Conservation (phyloP, 768 basidiomycete genomes). For the Hericium alpestre region DNA sequence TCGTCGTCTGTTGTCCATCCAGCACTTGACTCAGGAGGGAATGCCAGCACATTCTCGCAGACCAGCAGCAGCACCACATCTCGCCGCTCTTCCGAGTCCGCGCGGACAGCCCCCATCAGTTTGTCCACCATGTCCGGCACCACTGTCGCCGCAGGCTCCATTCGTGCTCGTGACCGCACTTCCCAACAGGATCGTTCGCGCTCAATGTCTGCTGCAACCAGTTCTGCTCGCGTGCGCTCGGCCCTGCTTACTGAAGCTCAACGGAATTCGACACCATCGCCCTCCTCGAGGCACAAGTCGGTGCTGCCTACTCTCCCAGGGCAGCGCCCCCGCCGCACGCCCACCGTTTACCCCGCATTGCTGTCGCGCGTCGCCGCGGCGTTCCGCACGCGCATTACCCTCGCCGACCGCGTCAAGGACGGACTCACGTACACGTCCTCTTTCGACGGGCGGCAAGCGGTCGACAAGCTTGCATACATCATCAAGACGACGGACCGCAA, state of each 20-base stretch:
- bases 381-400: constrained; percentile 71
- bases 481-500: constrained; percentile 98
- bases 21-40: constrained; percentile 15
- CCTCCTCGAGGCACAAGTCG: constrained; percentile 26
- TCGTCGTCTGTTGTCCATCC: constrained; percentile 11
- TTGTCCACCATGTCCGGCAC: not conserved
- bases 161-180: constrained; percentile 47
- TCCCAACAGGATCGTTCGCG: constrained; percentile 56
- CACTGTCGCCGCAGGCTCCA: constrained; percentile 21
- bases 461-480: constrained; percentile 94
- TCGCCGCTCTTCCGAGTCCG: constrained; percentile 63
- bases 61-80: constrained; percentile 19
- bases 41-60: not conserved
- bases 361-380: constrained; percentile 91
- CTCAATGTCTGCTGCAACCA: constrained; percentile 61
- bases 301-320: constrained; percentile 13
- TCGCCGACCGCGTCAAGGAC: constrained; percentile 82
- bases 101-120: constrained; percentile 41
- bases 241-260: constrained; percentile 24
- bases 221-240: constrained; percentile 34
- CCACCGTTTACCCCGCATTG: constrained; percentile 89
- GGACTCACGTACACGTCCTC: constrained; percentile 93
- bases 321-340: constrained; percentile 39
- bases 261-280: constrained; percentile 11
- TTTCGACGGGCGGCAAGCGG: constrained; percentile 95